These are phyloP conservation scores for Phaeoacremonium minimum DNA, from an alignment of 2,329 filamentous ascomycete genomes.

Conservation along the genomic window DNA sequence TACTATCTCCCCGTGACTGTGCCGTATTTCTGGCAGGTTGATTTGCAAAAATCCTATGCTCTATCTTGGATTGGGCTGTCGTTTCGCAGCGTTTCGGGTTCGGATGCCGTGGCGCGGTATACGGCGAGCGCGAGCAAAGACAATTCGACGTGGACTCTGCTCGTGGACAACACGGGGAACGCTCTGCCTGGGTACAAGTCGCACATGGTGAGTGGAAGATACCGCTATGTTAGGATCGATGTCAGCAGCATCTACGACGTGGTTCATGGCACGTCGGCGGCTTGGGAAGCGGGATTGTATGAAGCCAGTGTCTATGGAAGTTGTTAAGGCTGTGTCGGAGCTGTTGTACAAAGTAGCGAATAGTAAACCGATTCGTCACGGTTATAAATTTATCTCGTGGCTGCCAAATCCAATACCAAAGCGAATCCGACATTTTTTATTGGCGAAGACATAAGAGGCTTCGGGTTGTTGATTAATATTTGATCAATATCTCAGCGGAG, in stretches of 20 bases:
- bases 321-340: too few relatives aligned
- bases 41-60: conserved; percentile 2
- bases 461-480: too few relatives aligned
- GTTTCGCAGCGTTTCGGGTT: conserved; percentile 5
- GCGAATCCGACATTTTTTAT: too few relatives aligned
- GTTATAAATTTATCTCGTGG: too few relatives aligned
- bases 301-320: conserved; percentile 5
- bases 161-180: conserved; percentile 6
- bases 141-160: neutral
- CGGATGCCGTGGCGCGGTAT: conserved; percentile 5
- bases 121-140: conserved; percentile 4
- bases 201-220: conserved; percentile 2
- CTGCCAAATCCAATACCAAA: too few relatives aligned
- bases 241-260: conserved; percentile 5
- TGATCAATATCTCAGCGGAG: too few relatives aligned
- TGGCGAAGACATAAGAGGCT: too few relatives aligned
- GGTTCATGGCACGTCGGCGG: conserved; percentile 1
- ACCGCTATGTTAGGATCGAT: conserved; percentile 4
- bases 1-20: conserved; percentile 3
- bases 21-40: conserved; percentile 7
- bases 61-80: conserved; percentile 7
- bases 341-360: too few relatives aligned
- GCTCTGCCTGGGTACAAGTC: conserved; percentile 3
- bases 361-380: too few relatives aligned
- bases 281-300: conserved; percentile 4